Evolutionary conservation across 495 filamentous ascomycete genomes (phyloP), one percentile per base, ranked within the genome.

Genomic region (Amniculicola lignicola): DNA sequence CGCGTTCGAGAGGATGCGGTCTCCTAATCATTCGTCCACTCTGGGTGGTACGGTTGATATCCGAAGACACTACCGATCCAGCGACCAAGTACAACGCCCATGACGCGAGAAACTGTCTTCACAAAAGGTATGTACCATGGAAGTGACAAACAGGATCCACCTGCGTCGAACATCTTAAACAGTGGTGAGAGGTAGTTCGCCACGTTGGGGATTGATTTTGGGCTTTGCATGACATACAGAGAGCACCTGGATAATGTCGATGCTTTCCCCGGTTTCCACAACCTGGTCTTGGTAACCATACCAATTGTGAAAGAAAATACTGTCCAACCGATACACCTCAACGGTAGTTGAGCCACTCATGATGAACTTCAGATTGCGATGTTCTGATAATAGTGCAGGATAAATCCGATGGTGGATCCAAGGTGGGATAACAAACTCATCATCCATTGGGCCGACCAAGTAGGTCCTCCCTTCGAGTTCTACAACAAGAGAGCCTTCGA

Each of bases 251-350:
- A 79, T 66, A 39, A 73, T 56, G 56, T 76, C 65, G 16, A 77
- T 42, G 47, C 64, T 66, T 21, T 69, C 64, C 21, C 70, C 71
- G 12, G 69, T 42, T n/a, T 74, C 48, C 4, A 77, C 31, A 7
- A 76, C 59, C 37, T 73, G 70, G 48, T 79, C 74, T 64, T 76
- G 76, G 46, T 78, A 78, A 18, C 67, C 70, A 57, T 79, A 79
- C 77, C 75, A 80, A 42, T 80, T 80, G 64, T 79, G 71, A 37
- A 80, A 79, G 65, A 80, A 80, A 25, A 74, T 60, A 1, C 63
- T 67, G 64, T 79, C 73, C 2, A 78, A 69, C 51, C 64, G 53
- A 45, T 70, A 75, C 28, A 57, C 28, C 39, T 69, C 61, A 14
- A 47, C 38, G 2, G 72, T 69, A 10, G 59, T 63, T 54, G 64